Base-by-base conservation (phyloP, 257 asterid genomes). In the Scutellaria barbata region DNA sequence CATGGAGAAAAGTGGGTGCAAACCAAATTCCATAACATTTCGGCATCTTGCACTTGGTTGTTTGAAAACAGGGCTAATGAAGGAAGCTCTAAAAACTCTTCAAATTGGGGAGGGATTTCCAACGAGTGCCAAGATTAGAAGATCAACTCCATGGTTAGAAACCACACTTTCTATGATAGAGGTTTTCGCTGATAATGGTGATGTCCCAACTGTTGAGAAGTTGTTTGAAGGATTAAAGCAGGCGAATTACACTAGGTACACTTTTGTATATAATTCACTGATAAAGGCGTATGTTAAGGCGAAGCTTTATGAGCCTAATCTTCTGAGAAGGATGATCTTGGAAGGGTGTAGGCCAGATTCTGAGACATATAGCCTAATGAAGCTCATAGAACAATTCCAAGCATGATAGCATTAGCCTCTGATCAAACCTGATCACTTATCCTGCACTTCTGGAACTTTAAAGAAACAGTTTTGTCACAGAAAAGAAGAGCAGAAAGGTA, bases 301-400 rank as follows among this genome's bases (percentile, higher is more conserved):
- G 13, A 94, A 88, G 81, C 53, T 84, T 16, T 81, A 84, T 68
- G 88, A 89, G 74, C 90, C 92, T 65, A 80, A 88, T 79, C 95
- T 94, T 74, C 83, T 91, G 45, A 82, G 81, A 52, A 89, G 98
- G 82, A 89, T 91, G 96, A 89, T 94, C 76, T 83, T 94, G 81
- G 98, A 92, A 61, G 92, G 96, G 77, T 80, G 92, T 51, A 84
- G 89, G 81, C 99, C 96, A 0, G 99, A 94, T 82, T 83, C 96
- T 41, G 96, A 91, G 85, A 89, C 96, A 25, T 94, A 91, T 77
- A 90, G 96, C 74, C 74, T 89, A 62, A 69, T 91, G 73, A 91
- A 85, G 82, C 87, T 91, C 65, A 65, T 83, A 17, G 97, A 94
- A 78, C 92, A 88, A 77, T 82, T 81, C 59, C 87, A 64, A 12